Evolutionary conservation across 768 basidiomycete genomes (phyloP), one percentile per base, ranked within the genome.

Genomic region (Serpula lacrymans): DNA sequence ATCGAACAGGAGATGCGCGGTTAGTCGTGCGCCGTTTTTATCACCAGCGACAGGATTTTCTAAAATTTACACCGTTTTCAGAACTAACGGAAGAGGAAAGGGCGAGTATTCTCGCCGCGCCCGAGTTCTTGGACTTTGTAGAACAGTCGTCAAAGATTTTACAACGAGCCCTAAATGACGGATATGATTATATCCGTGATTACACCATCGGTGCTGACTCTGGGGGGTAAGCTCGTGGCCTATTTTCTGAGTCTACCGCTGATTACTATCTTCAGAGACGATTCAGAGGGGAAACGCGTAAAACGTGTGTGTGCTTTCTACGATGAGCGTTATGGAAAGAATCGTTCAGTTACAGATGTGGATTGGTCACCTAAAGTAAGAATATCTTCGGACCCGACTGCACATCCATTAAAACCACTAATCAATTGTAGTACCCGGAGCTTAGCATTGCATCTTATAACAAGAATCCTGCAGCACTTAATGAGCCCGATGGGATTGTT

Each of bases 321-420:
- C 49, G 94, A 96, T 55, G 91, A 96, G 56, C 75, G 88, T 34
- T 88, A 89, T 64, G 86, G 86, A 5, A 90, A 88, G 63, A 93
- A 95, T 57, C 71, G 96, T 39, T 95, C 94, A 5, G 89, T 99
- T 45, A 99, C 96, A 1, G 92, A 91, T 50, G 72, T 97, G 10
- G 95, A 97, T 54, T 99, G 96, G 96, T 97, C 94, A 37, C 90
- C 90, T 2, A 97, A 97, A 72, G 95, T 90, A 47, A 39, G 65
- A 42, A 16, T 12, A 9, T 14, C 20, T 32, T 29, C 16, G 22
- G 10, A 35, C 6, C 11, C 23, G 14, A 28, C 27, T 17, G 18
- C 16, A 14, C 20, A 17, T 35, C 36, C 7, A 6, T 12, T 7
- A 7, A 34, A 12, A 5, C 21, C 16, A 20, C 3, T 2, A n/a